Evolutionary conservation across 2,329 filamentous ascomycete species (phyloP).

Genomic region (Orbilia ellipsospora): DNA sequence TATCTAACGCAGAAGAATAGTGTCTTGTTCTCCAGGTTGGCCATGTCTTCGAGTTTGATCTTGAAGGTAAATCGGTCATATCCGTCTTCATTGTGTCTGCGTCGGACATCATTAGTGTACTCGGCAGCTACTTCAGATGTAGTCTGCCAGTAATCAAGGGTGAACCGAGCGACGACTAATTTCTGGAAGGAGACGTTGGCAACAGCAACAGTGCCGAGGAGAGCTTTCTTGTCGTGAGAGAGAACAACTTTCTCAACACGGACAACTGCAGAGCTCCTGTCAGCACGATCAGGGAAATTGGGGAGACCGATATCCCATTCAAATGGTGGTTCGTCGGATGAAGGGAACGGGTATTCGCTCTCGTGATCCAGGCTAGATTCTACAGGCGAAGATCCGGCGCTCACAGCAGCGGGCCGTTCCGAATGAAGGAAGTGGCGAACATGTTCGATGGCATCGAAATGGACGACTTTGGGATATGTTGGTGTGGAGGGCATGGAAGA

Average conservation of each 20-base stretch:
- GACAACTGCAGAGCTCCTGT: constrained; percentile 63
- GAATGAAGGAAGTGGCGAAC: constrained; percentile 95
- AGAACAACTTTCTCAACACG: constrained; percentile 87
- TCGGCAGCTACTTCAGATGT: constrained; percentile 94
- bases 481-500: constrained; percentile 98
- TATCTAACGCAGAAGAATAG: constrained; percentile 93
- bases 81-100: constrained; percentile 72
- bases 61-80: constrained; percentile 93
- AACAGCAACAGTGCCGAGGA: constrained; percentile 85
- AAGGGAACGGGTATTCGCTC: constrained; percentile 84
- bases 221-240: constrained; percentile 84
- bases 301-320: constrained; percentile 89
- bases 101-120: constrained; percentile 80
- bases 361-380: constrained; percentile 84
- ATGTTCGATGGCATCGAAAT: constrained; percentile 96
- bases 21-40: constrained; percentile 91
- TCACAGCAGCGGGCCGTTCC: constrained; percentile 94
- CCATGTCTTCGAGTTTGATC: constrained; percentile 90
- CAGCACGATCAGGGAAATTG: constrained; percentile 76
- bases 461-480: constrained; percentile 95
- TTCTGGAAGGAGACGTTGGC: constrained; percentile 93
- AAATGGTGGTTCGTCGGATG: constrained; percentile 69
- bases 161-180: constrained; percentile 89
- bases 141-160: constrained; percentile 98
- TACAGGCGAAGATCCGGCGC: constrained; percentile 89